Evolutionary conservation across 768 basidiomycete genomes (phyloP), one percentile per base, ranked within the genome.

Genomic region (Mycena metata): DNA sequence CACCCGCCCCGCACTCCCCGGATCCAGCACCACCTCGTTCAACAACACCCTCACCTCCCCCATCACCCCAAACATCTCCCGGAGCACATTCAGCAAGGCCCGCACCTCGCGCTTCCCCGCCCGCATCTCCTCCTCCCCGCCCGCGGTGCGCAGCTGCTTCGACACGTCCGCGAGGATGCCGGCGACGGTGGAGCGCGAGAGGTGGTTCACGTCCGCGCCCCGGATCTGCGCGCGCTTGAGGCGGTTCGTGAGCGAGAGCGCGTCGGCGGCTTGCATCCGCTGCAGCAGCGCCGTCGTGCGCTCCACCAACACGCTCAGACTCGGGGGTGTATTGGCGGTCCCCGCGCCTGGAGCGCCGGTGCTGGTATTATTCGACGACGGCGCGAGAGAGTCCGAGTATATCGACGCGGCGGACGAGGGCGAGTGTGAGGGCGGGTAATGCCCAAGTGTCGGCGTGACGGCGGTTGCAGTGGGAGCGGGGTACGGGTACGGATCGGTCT

Each of bases 1-100:
- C 36, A 99, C 81, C 74, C 86, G 89, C 2, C 78, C 71, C 6
- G 96, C 96, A 42, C 90, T 83, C 1, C 86, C 79, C 19, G 98
- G 98, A 64, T 99, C 96, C 24, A 99, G 86, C 52, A 96, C 91
- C 49, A 98, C 84, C 63, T 96, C 92, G 76, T 99, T 99, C 69
- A 99, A 81, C 43, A 91, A 87, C 39, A 90, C 88, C 58, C 96
- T 90, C 74, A 98, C 82, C 70, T 91, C 86, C 2, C 94, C 92
- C 76, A 97, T 84, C 76, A 97, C 95, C 46, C 83, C 83, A 70
- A 99, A 94, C 24, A 91, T 79, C 69, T 99, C 96, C 76, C 89
- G 92, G 78, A 97, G 85, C 47, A 98, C 79, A 75, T 91, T 95
- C 82, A 98, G 89, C 58, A 99, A 79, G 10, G 85, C 80, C 13